Evolutionary conservation across 495 filamentous ascomycete genomes (phyloP).

Genomic region (Pyrenopolyporus hunteri): DNA sequence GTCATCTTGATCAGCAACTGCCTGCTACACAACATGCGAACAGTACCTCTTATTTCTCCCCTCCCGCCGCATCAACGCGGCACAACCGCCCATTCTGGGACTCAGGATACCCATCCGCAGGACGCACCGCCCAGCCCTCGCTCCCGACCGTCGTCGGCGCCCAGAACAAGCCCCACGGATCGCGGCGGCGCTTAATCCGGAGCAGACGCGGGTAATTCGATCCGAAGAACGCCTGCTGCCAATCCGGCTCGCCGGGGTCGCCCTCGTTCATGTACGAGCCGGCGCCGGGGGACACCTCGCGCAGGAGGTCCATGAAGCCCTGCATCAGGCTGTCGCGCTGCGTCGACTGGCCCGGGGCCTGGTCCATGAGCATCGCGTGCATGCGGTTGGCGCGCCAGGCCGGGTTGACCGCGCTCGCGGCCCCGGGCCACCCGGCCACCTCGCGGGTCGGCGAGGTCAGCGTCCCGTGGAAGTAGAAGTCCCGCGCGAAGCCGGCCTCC

Average conservation of each 20-base stretch:
- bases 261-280: conserved; percentile 58
- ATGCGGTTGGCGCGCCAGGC: conserved; percentile 61
- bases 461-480: conserved; percentile 55
- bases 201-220: conserved; percentile 57
- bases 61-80: not conserved
- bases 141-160: conserved; percentile 60
- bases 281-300: conserved; percentile 44
- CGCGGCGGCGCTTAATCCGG: conserved; percentile 58
- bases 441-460: conserved; percentile 42
- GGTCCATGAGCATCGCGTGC: conserved; percentile 56
- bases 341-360: conserved; percentile 39
- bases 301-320: conserved; percentile 41
- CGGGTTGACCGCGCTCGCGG: conserved; percentile 57
- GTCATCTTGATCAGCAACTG: no score
- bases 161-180: conserved; percentile 63
- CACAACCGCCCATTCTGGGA: conserved; percentile 51
- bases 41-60: no score
- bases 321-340: conserved; percentile 32
- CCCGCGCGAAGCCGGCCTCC: conserved; percentile 49
- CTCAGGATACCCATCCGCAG: conserved; percentile 37
- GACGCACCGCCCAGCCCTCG: conserved; percentile 54
- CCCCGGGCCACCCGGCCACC: conserved; percentile 48
- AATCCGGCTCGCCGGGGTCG: conserved; percentile 63
- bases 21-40: no score
- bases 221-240: conserved; percentile 65